Base-by-base conservation (phyloP, 2,329 filamentous ascomycete species). In the Aspergillus japonicus region DNA sequence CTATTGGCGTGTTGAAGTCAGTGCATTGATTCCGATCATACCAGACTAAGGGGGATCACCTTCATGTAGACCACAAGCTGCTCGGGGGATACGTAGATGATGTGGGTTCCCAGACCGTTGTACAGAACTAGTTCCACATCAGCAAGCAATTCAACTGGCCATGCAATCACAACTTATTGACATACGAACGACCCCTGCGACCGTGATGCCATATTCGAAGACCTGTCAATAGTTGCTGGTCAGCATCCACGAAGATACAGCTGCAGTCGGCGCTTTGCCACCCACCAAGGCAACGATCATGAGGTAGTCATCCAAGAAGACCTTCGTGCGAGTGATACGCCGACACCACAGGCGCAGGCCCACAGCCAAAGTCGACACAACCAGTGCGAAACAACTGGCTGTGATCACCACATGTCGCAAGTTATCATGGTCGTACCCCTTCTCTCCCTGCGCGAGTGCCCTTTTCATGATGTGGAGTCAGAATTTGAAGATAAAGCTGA, bases 371-470 rank as follows among this genome's bases (percentile, higher is more conserved):
- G 66, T 70, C n/a, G 68, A 70, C 11, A 70, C 42, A 1, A 65
- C 60, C 16, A 69, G 64, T 4, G 68, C 68, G 42, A 69, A 65
- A 52, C 63, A 64, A 4, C 67, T 70, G 2, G 68, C 62, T 1
- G 67, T 69, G 29, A 70, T 67, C 29, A 70, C 67, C n/a, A 69
- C 67, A 68, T 69, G 66, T 3, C 62, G 67, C 3, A 70, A 56
- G 21, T 67, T 68, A 16, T 68, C 62, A 24, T 67, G 62, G 21
- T 63, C 55, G 35, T 66, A 63, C 7, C 71, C 66, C 12, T 44
- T 19, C 14, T 44, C 39, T 19, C 39, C 39, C 39, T 44, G 39
- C 14, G 16, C 16, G 5, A 44, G 39, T 44, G 39, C 16, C 19
- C 39, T 44, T 8, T 44, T 44, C 39, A 44, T 44, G 14, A 10